Evolutionary conservation across 768 basidiomycete species (phyloP), one percentile per base, ranked within the genome.

Genomic region (Suillus subluteus): DNA sequence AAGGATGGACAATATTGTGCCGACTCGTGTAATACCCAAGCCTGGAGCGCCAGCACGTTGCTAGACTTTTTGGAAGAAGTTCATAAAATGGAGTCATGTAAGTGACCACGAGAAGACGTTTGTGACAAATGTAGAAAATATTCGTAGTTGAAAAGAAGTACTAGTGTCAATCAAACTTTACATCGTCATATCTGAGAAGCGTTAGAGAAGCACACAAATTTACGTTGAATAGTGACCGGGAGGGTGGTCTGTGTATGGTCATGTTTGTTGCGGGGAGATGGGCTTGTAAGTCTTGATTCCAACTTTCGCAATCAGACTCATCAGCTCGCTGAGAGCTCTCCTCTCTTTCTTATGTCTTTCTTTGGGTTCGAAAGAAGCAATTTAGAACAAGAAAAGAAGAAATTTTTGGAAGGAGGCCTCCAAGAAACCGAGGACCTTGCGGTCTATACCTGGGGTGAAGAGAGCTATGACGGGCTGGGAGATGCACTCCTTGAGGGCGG

Each of bases 21-120:
- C 62, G 96, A 99, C 78, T 95, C 95, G 56, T 99, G 97, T 75
- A 82, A 85, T 56, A 96, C 98, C 35, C 98, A 99, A 75, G 98
- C 97, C 5, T 99, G 97, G 98, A 95, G 94, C 73, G 88, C 94
- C 56, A 95, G 94, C 76, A 97, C 95, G 30, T 77, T 98, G 69
- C 82, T 99, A 35, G 96, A 98, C 80, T 92, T 96, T 76, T 78
- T 98, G 62, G 88, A 95, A 71, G 86, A 84, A 58, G 93, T 92
- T 64, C 87, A 92, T 72, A 79, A 81, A 67, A 37, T 79, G 65
- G 62, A 38, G 23, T 58, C 23, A 38, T 38, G 38, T 23, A 38
- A 69, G 15, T 62, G 56, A 61, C n/a, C 23, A 64, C 38, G 38
- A 58, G 54, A n/a, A 43, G 32, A 62, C 21, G 12, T 37, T 43